These are phyloP conservation scores for Incumbomyces delicatus DNA, from an alignment of 2,329 filamentous ascomycete genomes.

Conservation along the genomic window DNA sequence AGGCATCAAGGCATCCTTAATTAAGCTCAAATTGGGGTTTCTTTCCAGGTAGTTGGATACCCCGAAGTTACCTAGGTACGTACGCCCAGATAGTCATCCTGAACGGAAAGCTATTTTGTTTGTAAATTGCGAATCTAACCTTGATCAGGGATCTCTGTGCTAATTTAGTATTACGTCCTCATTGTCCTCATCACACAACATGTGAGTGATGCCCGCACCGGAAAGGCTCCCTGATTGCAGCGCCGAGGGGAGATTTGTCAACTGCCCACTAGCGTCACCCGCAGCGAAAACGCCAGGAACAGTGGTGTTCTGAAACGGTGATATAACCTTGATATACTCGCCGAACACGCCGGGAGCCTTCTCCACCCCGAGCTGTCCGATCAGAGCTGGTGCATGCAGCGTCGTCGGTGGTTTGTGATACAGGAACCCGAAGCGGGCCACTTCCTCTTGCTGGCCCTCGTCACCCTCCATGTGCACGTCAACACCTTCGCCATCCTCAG, in stretches of 20 bases:
- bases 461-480: constrained; percentile 7
- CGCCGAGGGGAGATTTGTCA: constrained; percentile 5
- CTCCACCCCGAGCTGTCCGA: constrained; percentile 3
- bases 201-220: constrained; percentile 2
- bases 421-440: constrained; percentile 5
- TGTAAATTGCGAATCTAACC: too few species aligned
- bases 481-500: constrained; percentile 7
- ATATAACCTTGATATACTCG: constrained; percentile 30
- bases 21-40: too few species aligned
- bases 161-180: background rate
- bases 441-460: background rate
- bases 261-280: constrained; percentile 32
- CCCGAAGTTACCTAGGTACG: too few species aligned
- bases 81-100: too few species aligned
- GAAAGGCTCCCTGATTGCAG: background rate
- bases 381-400: background rate
- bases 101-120: too few species aligned
- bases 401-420: constrained; percentile 8
- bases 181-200: constrained; percentile 7
- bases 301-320: constrained; percentile 42
- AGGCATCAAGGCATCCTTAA: too few species aligned
- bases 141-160: too few species aligned
- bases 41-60: too few species aligned
- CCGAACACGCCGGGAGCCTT: background rate
- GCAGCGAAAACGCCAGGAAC: constrained; percentile 45